Percentiles rank a stretch among this genome's conserved stretches.
Conservation (phyloP, 1,284 basidiomycete genomes). For the Leccinum fallax region DNA sequence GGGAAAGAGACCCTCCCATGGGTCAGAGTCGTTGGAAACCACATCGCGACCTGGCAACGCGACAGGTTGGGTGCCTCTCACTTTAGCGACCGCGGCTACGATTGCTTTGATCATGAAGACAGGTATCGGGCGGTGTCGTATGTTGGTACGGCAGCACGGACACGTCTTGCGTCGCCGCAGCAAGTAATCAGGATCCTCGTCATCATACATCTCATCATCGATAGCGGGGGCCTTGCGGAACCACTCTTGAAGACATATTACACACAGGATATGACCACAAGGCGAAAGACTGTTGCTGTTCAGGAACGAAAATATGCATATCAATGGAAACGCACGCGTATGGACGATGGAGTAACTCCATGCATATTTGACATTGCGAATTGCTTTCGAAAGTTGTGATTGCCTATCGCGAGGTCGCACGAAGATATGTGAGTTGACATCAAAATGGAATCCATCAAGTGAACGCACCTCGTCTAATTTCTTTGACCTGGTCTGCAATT, state of each 20-base stretch:
- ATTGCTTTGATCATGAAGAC: conserved; percentile 68
- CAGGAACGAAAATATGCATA: conserved; percentile 2
- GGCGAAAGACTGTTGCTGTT: conserved; percentile 55
- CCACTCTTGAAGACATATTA: conserved; percentile 71
- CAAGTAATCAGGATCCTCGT: conserved; percentile 51
- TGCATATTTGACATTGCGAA: conserved; percentile 73
- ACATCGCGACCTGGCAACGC: conserved; percentile 27
- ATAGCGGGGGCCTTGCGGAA: conserved; percentile 64
- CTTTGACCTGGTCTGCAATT: conserved; percentile 47
- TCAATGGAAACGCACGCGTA: conserved; percentile 53
- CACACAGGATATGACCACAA: conserved; percentile 72
- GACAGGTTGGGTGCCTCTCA: conserved; percentile 27
- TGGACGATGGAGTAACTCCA: conserved; percentile 64
- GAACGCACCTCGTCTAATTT: conserved; percentile 57
- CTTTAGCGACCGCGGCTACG: conserved; percentile 48
- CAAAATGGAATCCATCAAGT: neutral
- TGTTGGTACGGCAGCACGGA: conserved; percentile 63
- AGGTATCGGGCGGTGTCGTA: conserved; percentile 63
- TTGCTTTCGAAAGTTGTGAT: conserved; percentile 56
- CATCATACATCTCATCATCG: conserved; percentile 56
- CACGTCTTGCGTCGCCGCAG: conserved; percentile 66
- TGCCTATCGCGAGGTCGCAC: conserved; percentile 39
- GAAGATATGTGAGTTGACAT: neutral
- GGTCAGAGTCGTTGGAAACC: conserved; percentile 47
- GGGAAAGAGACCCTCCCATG: conserved; percentile 69